These are phyloP conservation scores for Phytophthora melonis DNA, from an alignment of 352 stramenopile species.

Conservation along the genomic window DNA sequence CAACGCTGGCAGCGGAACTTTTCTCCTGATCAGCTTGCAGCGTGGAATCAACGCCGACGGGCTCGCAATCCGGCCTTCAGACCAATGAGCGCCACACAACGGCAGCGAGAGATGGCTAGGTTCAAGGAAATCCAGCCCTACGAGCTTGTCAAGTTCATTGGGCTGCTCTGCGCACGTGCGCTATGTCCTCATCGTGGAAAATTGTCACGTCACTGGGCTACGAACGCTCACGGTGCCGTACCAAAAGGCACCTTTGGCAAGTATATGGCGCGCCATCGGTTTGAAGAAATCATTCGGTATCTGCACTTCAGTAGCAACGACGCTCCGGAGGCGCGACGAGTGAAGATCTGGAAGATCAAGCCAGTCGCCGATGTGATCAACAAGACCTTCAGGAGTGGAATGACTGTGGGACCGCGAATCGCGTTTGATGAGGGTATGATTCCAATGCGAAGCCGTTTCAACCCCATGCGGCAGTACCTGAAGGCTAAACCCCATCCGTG, in stretches of 20 bases:
- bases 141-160: neutral
- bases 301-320: constrained; percentile 9
- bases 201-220: neutral
- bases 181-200: neutral
- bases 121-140: neutral
- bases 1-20: constrained; percentile 4
- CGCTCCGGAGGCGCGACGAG: neutral
- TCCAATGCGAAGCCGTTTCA: constrained; percentile 5
- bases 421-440: constrained; percentile 15
- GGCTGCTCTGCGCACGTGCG: neutral
- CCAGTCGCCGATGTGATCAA: constrained; percentile 4
- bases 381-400: neutral
- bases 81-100: neutral
- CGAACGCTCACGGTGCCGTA: neutral
- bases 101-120: neutral
- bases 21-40: neutral
- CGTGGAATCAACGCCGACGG: neutral
- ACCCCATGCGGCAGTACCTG: constrained; percentile 12
- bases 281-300: constrained; percentile 6
- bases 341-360: constrained; percentile 8
- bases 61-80: neutral
- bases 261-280: constrained; percentile 1
- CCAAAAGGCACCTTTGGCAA: constrained; percentile 6
- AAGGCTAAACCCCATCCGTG: constrained; percentile 1
- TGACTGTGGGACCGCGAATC: neutral